phyloP scores from a whole-genome alignment of 1,284 basidiomycete species.

The Filobasidium uniguttulatum region DNA sequence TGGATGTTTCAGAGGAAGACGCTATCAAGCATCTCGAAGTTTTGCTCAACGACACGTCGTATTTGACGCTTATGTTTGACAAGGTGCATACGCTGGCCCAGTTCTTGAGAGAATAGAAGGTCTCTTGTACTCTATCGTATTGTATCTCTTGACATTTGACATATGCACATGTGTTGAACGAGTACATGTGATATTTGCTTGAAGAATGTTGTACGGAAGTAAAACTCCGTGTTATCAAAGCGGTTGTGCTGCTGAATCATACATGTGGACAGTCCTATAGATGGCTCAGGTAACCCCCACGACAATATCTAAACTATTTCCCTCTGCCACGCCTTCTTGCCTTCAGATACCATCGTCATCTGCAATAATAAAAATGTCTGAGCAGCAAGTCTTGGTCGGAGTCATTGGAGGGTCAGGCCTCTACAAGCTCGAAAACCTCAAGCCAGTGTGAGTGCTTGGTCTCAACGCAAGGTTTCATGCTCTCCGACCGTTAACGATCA shows the following conservation, averaged over 20 bases:
- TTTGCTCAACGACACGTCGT: constrained; percentile 85
- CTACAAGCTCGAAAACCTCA: constrained; percentile 80
- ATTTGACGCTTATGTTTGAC: constrained; percentile 83
- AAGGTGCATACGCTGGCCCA: constrained; percentile 76
- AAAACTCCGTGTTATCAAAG: no score
- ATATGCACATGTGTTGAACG: no score
- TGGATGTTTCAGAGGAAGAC: constrained; percentile 87
- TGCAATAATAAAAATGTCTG: background rate
- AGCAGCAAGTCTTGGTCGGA: constrained; percentile 49
- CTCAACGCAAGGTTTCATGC: background rate
- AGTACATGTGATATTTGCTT: no score
- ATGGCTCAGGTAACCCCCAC: no score
- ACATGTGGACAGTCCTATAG: no score
- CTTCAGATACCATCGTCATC: no score
- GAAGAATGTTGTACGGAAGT: no score
- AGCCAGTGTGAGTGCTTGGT: constrained; percentile 47
- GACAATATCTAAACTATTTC: no score
- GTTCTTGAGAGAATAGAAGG: constrained; percentile 38
- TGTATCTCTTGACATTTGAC: no score
- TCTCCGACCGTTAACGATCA: background rate
- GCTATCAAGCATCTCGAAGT: constrained; percentile 95
- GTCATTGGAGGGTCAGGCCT: constrained; percentile 74
- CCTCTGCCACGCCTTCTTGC: no score
- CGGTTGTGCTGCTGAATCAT: no score
- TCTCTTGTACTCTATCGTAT: no score